Evolutionary conservation across 306 rosid genomes (phyloP).

Genomic region (apple (Malus domestica)): ASM211411v1 NC_041795.1:8806001-8806500

Average conservation of each 20-base stretch:
- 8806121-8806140: slow-evolving; percentile 25
- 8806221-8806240: neutral
- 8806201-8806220: slow-evolving; percentile 22
- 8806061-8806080: neutral
- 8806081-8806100: neutral
- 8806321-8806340: slow-evolving; percentile 31
- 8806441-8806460: slow-evolving; percentile 25
- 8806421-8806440: slow-evolving; percentile 55
- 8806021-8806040: neutral
- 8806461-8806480: neutral
- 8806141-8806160: slow-evolving; percentile 28
- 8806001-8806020: neutral
- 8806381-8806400: slow-evolving; percentile 30
- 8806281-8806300: neutral
- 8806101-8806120: neutral
- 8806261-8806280: neutral
- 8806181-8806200: slow-evolving; percentile 27
- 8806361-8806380: slow-evolving; percentile 27
- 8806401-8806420: slow-evolving; percentile 5
- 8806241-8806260: neutral
- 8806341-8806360: slow-evolving; percentile 30
- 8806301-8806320: neutral
- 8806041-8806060: neutral
- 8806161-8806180: neutral
- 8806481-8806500: neutral